A percentile compares a stretch with the other conserved stretches of the same genome.
Evolutionary conservation across 2,329 filamentous ascomycete species (phyloP).

Genomic region (Fusarium buxicola): DNA sequence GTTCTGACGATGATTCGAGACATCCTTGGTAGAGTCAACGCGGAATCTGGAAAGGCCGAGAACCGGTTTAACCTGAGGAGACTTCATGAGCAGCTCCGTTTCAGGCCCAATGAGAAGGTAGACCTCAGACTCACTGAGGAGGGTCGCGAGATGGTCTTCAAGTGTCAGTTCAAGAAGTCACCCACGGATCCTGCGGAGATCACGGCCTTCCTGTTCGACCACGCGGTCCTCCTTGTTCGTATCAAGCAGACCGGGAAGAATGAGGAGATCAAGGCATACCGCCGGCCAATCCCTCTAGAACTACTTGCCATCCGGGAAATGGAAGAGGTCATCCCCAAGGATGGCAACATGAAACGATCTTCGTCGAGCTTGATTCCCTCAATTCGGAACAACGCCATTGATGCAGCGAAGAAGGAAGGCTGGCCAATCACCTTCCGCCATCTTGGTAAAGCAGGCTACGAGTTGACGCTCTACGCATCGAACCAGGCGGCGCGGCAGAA

Average conservation of each 20-base stretch:
- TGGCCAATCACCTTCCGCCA: constrained; percentile 97
- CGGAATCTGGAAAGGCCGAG: constrained; percentile 95
- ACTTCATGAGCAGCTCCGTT: constrained; percentile 91
- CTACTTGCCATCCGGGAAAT: constrained; percentile 94
- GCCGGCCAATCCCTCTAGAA: constrained; percentile 92
- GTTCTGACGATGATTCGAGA: constrained; percentile 89
- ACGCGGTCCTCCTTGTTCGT: constrained; percentile 90
- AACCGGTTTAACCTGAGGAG: constrained; percentile 96
- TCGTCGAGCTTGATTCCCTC: constrained; percentile 83
- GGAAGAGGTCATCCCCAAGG: constrained; percentile 90
- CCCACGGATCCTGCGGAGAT: constrained; percentile 90
- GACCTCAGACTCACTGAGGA: constrained; percentile 96
- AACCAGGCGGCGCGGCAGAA: constrained; percentile 90
- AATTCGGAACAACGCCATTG: constrained; percentile 59
- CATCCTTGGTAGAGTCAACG: constrained; percentile 88
- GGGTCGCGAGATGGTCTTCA: constrained; percentile 91
- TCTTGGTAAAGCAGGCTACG: constrained; percentile 94
- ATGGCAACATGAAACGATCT: constrained; percentile 84
- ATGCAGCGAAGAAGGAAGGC: constrained; percentile 76
- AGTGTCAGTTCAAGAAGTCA: constrained; percentile 92
- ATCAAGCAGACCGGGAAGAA: constrained; percentile 92
- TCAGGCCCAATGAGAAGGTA: constrained; percentile 88
- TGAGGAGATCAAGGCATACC: constrained; percentile 95
- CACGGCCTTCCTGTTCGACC: constrained; percentile 95
- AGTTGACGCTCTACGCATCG: constrained; percentile 87